Conservation (phyloP, 2,329 filamentous ascomycete species). For the Cladosporium sp. region DNA sequence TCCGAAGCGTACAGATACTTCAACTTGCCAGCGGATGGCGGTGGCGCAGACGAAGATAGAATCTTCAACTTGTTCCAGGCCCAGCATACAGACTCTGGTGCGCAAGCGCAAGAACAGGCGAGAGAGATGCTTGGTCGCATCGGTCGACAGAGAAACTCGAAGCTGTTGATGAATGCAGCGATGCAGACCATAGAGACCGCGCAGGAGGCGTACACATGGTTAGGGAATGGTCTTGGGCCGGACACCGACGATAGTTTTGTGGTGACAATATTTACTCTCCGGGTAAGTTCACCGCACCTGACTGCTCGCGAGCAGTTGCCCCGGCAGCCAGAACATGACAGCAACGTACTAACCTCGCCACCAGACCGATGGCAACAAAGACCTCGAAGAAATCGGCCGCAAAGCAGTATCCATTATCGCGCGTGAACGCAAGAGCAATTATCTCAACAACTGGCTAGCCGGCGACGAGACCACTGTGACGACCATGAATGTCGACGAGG, state of each 20-base stretch:
- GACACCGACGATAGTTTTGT: constrained; percentile 54
- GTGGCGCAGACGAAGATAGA: constrained; percentile 51
- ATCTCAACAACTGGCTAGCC: constrained; percentile 49
- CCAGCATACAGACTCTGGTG: constrained; percentile 52
- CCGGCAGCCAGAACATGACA: constrained; percentile 1
- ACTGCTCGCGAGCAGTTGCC: background rate
- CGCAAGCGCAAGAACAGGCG: constrained; percentile 52
- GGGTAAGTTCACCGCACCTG: constrained; percentile 38
- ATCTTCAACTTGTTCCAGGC: constrained; percentile 61
- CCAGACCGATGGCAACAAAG: constrained; percentile 49
- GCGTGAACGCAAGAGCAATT: constrained; percentile 52
- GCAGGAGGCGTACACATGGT: constrained; percentile 59
- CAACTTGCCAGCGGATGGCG: constrained; percentile 46
- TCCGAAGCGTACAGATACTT: constrained; percentile 57
- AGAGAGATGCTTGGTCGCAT: constrained; percentile 57
- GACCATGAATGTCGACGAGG: constrained; percentile 55
- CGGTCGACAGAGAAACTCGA: constrained; percentile 54
- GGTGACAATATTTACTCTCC: constrained; percentile 52
- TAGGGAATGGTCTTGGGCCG: constrained; percentile 47
- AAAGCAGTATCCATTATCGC: constrained; percentile 59
- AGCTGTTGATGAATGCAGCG: constrained; percentile 55
- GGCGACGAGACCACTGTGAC: constrained; percentile 47
- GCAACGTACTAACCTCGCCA: background rate
- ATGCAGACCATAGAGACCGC: constrained; percentile 57
- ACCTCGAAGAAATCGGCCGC: constrained; percentile 46